Conservation (phyloP, 768 basidiomycete genomes). For the Termitomyces heimii region DNA sequence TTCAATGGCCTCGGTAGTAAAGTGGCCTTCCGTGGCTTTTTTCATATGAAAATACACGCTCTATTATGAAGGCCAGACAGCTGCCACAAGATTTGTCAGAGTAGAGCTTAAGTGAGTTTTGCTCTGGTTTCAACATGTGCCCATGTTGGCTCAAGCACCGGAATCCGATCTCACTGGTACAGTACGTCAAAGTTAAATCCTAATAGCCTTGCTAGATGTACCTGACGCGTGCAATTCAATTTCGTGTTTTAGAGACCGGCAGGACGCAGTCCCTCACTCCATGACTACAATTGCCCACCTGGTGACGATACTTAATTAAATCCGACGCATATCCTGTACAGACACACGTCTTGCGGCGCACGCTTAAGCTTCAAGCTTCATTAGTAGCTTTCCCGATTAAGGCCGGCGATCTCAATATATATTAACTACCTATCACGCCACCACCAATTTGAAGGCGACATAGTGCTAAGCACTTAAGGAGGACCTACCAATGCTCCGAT, state of each 20-base stretch:
- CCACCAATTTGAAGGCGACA: background rate
- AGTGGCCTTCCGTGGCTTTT: too few relatives aligned
- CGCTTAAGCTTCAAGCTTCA: background rate
- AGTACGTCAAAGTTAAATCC: background rate
- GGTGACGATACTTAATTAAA: background rate
- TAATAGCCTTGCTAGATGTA: background rate
- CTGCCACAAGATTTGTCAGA: background rate
- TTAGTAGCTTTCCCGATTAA: constrained; percentile 7
- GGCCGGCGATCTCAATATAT: constrained; percentile 8
- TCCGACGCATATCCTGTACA: background rate
- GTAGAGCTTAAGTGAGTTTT: background rate
- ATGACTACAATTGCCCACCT: constrained; percentile 1
- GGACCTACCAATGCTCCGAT: background rate
- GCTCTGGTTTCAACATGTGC: background rate
- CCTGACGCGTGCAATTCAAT: background rate
- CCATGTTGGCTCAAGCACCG: background rate
- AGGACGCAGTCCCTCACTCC: background rate
- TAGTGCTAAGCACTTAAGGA: background rate
- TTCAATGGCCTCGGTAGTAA: background rate
- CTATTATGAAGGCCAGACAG: background rate
- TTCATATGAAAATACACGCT: background rate
- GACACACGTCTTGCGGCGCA: constrained; percentile 5
- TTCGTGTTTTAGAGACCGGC: background rate
- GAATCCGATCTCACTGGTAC: background rate
- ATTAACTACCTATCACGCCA: constrained; percentile 12